Base-by-base conservation (phyloP, 1,139 yeast genomes). In the Kurtzmaniella quercitrusa region DNA sequence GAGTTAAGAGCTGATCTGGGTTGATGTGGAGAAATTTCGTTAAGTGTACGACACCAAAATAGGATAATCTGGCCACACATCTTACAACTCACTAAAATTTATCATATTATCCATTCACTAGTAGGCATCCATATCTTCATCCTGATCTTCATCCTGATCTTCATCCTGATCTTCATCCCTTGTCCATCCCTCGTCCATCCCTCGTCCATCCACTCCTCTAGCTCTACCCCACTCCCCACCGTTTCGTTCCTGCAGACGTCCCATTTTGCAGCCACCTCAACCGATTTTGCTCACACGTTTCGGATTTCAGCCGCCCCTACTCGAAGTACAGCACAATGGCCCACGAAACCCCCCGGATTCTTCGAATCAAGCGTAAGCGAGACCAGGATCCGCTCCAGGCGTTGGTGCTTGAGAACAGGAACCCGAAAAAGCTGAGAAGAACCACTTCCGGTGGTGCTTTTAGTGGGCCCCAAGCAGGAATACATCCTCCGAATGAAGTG, bases 311-410 rank as follows among this genome's bases (percentile, higher is more conserved):
- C 31, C 12, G 31, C 31, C 31, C 6, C 12, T 10, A 31, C 4
- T 14, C 14, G 36, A 31, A 12, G 18, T 14, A 12, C 16, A 12
- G 3, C 12, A 19, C 12, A 15, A 43, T 43, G 42, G 24, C 41
- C 23, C 39, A 44, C 37, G 49, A 59, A 31, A 75, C 73, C 9
- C 91, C 90, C 2, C 73, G 73, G 46, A 71, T 85, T 16, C 80
- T 90, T 42, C 74, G 96, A 47, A 85, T 91, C 60, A 91, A 91
- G 64, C 75, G 98, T 50, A 84, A 85, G 58, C 74, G 96, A 48
- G 82, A 81, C 44, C 94, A 88, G 56, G 96, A 87, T 51, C 95
- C 96, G 1, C 72, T 91, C 19, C 89, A 86, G 53, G 95, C 96
- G 0, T 71, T 91, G 51, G 68, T 73, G 44, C 53, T 71, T 43